Evolutionary conservation across 2,329 filamentous ascomycete species (phyloP).

Genomic region (Biscogniauxia sp.): DNA sequence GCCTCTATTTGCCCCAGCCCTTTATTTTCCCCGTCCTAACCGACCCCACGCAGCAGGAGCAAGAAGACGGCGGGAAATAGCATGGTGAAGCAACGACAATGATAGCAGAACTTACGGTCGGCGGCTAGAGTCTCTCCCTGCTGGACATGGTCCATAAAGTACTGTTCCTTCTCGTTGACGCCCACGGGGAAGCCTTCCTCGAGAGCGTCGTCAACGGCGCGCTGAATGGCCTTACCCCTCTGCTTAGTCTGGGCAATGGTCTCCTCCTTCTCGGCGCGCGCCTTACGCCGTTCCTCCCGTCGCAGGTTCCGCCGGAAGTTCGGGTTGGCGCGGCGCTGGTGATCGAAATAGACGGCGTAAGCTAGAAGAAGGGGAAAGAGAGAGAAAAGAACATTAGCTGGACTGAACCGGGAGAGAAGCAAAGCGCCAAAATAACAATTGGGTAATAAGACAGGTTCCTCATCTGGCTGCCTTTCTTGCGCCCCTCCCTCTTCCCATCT

Average conservation of each 20-base stretch:
- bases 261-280: constrained; percentile 69
- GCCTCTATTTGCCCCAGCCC: not conserved
- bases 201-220: constrained; percentile 75
- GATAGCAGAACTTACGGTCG: constrained; percentile 62
- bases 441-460: not conserved
- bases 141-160: constrained; percentile 95
- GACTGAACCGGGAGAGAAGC: constrained; percentile 10
- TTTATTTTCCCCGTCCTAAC: not conserved
- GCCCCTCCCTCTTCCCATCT: not conserved
- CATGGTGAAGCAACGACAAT: not conserved
- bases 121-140: constrained; percentile 79
- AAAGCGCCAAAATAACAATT: not conserved
- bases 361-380: constrained; percentile 36
- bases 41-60: not conserved
- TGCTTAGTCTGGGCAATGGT: constrained; percentile 62
- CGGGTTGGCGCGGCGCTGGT: constrained; percentile 60
- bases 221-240: constrained; percentile 72
- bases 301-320: constrained; percentile 68
- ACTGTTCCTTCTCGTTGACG: constrained; percentile 90
- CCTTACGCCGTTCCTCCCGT: constrained; percentile 72
- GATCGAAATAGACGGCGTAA: constrained; percentile 68
- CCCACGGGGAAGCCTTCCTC: constrained; percentile 88
- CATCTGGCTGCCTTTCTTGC: not conserved
- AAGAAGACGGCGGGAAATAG: not conserved
- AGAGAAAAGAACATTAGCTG: constrained; percentile 3